Percentiles rank a stretch among this genome's conserved stretches.
Evolutionary conservation across 2,329 filamentous ascomycete genomes (phyloP).

Genomic region (Huntiella moniliformis): DNA sequence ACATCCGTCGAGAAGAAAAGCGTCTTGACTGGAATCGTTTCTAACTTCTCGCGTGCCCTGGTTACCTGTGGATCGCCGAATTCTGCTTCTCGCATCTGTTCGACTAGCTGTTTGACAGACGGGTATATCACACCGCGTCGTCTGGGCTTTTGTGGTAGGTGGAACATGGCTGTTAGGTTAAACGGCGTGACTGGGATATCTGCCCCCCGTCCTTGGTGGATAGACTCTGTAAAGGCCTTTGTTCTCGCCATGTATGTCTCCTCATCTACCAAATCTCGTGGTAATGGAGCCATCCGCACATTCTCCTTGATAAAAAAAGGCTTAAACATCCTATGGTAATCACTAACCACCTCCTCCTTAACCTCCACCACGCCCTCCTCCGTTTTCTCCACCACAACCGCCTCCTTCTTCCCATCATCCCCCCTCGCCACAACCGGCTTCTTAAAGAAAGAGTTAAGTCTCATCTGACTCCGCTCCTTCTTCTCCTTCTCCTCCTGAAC

Average conservation of each 20-base stretch:
- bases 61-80: constrained; percentile 19
- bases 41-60: constrained; percentile 24
- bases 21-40: constrained; percentile 41
- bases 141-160: constrained; percentile 21
- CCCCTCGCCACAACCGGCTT: constrained; percentile 24
- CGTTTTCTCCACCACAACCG: constrained; percentile 16
- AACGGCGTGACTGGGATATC: constrained; percentile 27
- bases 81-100: constrained; percentile 21
- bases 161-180: constrained; percentile 27
- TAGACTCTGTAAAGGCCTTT: constrained; percentile 31
- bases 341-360: constrained; percentile 21
- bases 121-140: constrained; percentile 29
- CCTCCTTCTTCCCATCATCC: constrained; percentile 6
- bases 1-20: constrained; percentile 46
- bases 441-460: constrained; percentile 29
- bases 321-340: constrained; percentile 55
- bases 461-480: constrained; percentile 29
- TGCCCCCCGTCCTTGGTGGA: constrained; percentile 22
- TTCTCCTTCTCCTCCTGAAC: constrained; percentile 27
- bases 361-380: constrained; percentile 11
- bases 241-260: constrained; percentile 34
- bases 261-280: constrained; percentile 36
- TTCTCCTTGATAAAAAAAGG: constrained; percentile 63
- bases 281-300: constrained; percentile 47
- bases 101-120: constrained; percentile 43